Percentiles rank a stretch among this genome's conserved stretches.
Evolutionary conservation across 306 rosid genomes (phyloP).

Genomic region (Fagus crenata): DNA sequence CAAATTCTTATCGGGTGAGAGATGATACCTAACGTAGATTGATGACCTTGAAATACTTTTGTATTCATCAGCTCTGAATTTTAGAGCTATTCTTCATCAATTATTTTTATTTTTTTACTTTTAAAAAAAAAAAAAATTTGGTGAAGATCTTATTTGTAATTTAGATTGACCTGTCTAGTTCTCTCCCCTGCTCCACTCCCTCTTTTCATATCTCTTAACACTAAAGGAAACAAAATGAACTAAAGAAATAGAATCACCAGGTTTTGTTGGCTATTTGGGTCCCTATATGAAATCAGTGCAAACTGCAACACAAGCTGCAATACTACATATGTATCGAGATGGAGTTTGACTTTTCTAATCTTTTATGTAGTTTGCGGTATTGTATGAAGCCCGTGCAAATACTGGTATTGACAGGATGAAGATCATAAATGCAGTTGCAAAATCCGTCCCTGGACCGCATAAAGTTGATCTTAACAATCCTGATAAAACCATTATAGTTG

Average conservation of each 20-base stretch:
- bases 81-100: neutral
- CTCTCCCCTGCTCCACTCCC: neutral
- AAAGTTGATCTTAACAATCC: conserved; percentile 91
- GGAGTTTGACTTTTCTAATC: conserved; percentile 17
- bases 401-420: conserved; percentile 87
- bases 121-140: neutral
- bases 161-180: neutral
- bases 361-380: conserved; percentile 75
- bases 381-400: conserved; percentile 93
- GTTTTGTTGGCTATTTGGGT: neutral
- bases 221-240: neutral
- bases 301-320: neutral
- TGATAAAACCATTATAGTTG: conserved; percentile 85
- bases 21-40: neutral
- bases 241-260: neutral
- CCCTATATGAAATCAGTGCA: neutral
- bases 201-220: too few relatives aligned
- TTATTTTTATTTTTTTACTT: too few relatives aligned
- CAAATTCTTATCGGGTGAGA: neutral
- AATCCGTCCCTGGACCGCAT: conserved; percentile 84
- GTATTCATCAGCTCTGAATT: neutral
- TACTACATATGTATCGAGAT: neutral
- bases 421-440: conserved; percentile 82
- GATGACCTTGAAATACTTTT: neutral
- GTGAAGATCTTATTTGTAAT: neutral